Base-by-base conservation (phyloP, 2,329 filamentous ascomycete species). In the Fonsecaea monophora region DNA sequence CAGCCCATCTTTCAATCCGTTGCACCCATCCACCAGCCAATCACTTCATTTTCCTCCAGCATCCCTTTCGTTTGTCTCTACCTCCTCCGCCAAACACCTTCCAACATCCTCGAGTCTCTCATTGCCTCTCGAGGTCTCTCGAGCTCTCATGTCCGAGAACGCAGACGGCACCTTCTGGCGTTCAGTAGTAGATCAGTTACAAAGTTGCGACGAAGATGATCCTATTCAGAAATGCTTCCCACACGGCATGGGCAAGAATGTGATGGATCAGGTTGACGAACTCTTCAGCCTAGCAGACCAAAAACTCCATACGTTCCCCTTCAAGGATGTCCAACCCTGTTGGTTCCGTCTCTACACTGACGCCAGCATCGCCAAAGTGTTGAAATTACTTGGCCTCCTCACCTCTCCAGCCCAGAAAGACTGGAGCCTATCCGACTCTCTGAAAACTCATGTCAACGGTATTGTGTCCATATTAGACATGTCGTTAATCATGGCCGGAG, bases 401-500 rank as follows among this genome's bases (percentile, higher is more conserved):
- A 12, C 45, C 30, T n/a, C 32, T 7, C 45, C 61, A 10, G 15
- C 42, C 12, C 13, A 15, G 18, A 12, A 37, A 30, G 34, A 21
- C 34, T 40, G 18, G 37, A 18, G 13, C 35, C 53, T 57, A 34
- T 21, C 30, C 3, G 37, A 45, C 7, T 48, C 35, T 35, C 34
- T 42, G 7, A n/a, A 50, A 59, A 34, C 30, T 34, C 37, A 62
- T 15, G 75, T 93, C 3, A 82, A 86, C 38, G 77, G 82, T 1
- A 81, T 90, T 1, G 85, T 96, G 38, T 83, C 84, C 61, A 79
- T 84, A 1, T 83, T 98, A 1, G 94, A 97, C 73, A 87, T 89
- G 76, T 89, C 90, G 0, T 78, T 96, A 53, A 92, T 96, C 54
- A 85, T 93, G 62, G 87, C 91, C 0, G 91, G 90, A 0, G 90